Percentiles rank a stretch among this genome's conserved stretches.
Evolutionary conservation across 371 early-diverging fungal species (phyloP).

Genomic region (Capillidium heterosporum): DNA sequence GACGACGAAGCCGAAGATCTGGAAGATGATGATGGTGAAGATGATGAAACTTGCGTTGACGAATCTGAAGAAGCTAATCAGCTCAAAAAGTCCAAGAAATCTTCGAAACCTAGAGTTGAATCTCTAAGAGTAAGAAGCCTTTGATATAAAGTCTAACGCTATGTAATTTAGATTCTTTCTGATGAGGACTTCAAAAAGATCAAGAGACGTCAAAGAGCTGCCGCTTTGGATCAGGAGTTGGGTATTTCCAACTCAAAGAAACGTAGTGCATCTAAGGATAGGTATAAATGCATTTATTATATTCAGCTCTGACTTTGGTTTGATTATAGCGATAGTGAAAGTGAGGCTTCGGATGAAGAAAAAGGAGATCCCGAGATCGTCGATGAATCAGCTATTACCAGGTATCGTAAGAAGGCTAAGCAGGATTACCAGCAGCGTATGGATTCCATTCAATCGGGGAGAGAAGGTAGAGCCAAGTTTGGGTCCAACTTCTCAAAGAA

Average conservation of each 20-base stretch:
- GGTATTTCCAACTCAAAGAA: background rate
- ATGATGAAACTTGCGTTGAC: background rate
- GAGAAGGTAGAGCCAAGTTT: conserved; percentile 81
- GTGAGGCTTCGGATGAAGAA: background rate
- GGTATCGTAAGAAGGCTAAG: conserved; percentile 73
- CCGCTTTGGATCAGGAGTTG: background rate
- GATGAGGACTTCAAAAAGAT: conserved; percentile 59
- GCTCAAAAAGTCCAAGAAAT: background rate
- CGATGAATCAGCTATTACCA: conserved; percentile 50
- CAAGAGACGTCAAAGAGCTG: background rate
- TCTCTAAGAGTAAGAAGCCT: conserved; percentile 3
- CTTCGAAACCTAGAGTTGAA: background rate
- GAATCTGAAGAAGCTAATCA: background rate
- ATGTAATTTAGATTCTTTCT: conserved; percentile 49
- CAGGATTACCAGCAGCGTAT: conserved; percentile 81
- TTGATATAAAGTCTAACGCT: background rate
- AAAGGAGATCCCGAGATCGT: conserved; percentile 24
- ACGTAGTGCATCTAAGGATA: background rate
- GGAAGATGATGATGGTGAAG: conserved; percentile 11
- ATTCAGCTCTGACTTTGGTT: background rate
- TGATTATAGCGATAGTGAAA: background rate
- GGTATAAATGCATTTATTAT: background rate
- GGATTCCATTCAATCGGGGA: conserved; percentile 63
- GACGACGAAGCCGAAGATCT: conserved; percentile 20
- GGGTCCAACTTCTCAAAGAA: conserved; percentile 67